Evolutionary conservation across 495 filamentous ascomycete species (phyloP), one percentile per base, ranked within the genome.

Genomic region (Daldinia caldariorum): DNA sequence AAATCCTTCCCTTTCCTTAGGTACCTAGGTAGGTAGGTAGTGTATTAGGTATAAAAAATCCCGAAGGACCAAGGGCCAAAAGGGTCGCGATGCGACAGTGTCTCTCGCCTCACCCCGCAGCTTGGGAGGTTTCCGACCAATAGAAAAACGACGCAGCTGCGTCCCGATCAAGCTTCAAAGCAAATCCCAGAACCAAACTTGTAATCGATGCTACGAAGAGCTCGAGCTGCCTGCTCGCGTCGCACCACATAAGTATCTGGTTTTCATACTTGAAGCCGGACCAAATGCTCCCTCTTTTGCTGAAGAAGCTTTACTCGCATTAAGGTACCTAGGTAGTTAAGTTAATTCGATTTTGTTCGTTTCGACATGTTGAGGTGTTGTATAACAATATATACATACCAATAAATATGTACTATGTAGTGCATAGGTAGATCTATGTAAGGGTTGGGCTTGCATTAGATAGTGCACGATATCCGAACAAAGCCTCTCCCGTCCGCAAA

Each of bases 281-380:
- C 39, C 31, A 70, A 65, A 61, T 43, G 50, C 67, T 70, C 67
- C 67, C 29, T 47, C 32, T 26, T 26, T 26, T 37, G 20, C 31
- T 16, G 20, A 50, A 38, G 38, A 31, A 77, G 69, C 9, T 39
- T 41, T 34, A 57, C 62, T 69, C 6, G 16, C n/a, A 8, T 32
- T 5, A 26, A n/a, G n/a, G n/a, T n/a, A n/a, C n/a, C n/a, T n/a
- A n/a, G n/a, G n/a, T n/a, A n/a, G n/a, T n/a, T n/a, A n/a, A n/a
- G 13, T n/a, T 51, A 6, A 6, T 26, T 51, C 22, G 26, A 26
- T 26, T 31, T 7, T 18, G 20, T 20, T 18, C 43, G 49, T 6
- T n/a, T 51, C 10, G 10, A 5, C 2, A 45, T 45, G 16, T 16
- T 16, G 2, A 16, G n/a, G 0, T 43, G 7, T 8, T 6, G n/a